A percentile compares a stretch with the other conserved stretches of the same genome.
Conservation (phyloP, 306 rosid genomes). For the Castanea crenata region DNA sequence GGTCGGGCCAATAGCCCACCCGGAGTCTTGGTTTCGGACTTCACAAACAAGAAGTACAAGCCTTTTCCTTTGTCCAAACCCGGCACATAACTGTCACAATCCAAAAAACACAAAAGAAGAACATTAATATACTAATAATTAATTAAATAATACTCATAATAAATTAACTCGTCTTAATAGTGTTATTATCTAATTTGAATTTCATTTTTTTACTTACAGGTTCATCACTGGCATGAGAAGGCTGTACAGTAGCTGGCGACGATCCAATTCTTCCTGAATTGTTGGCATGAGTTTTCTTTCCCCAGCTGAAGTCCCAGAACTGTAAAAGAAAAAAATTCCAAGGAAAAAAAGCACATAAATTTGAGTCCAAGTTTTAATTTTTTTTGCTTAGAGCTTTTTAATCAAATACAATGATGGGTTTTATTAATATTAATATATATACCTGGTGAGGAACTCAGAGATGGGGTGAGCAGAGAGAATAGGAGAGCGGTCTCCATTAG, state of each 20-base stretch:
- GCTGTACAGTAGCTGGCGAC: slow-evolving; percentile 58
- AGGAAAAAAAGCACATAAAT: not conserved
- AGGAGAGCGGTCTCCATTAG: slow-evolving; percentile 55
- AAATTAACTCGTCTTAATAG: too few relatives aligned
- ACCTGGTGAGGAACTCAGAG: slow-evolving; percentile 54
- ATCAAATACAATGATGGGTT: too few relatives aligned
- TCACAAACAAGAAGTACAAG: slow-evolving; percentile 52
- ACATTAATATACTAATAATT: not conserved
- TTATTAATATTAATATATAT: not conserved
- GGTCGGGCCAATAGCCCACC: slow-evolving; percentile 64
- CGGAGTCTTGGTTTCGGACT: slow-evolving; percentile 57
- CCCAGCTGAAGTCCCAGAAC: slow-evolving; percentile 69
- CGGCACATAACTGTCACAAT: slow-evolving; percentile 46
- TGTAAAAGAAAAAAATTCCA: slow-evolving; percentile 4
- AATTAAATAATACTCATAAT: too few relatives aligned
- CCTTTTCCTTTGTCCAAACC: slow-evolving; percentile 57
- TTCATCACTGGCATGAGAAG: slow-evolving; percentile 69
- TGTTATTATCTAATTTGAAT: not conserved
- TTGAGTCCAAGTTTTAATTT: not conserved
- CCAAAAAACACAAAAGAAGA: not conserved
- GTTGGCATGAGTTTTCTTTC: slow-evolving; percentile 66
- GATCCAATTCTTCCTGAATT: slow-evolving; percentile 59
- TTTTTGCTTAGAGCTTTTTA: too few relatives aligned
- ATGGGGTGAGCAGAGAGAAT: slow-evolving; percentile 57
- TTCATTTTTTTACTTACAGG: slow-evolving; percentile 33